phyloP scores from a whole-genome alignment of 2,329 filamentous ascomycete genomes.

The Penicillium palitans region DNA sequence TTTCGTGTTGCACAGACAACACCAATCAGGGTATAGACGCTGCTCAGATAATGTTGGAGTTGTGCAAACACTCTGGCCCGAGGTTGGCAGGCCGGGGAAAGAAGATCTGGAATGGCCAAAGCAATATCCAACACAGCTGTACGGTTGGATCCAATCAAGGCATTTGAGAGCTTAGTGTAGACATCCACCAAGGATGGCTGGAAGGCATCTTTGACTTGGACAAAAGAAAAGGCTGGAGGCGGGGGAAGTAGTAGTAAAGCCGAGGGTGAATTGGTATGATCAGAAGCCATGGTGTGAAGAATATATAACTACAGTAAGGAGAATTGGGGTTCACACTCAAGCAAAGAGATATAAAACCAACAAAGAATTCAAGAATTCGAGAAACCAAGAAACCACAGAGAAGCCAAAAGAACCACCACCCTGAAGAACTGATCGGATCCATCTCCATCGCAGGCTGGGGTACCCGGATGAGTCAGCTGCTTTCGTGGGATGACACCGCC shows the following conservation, averaged over 20 bases:
- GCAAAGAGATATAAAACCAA: neutral
- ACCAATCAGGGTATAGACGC: constrained; percentile 75
- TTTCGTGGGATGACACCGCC: constrained; percentile 5
- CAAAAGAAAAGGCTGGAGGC: constrained; percentile 55
- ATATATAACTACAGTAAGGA: constrained; percentile 2
- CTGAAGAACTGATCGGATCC: constrained; percentile 1
- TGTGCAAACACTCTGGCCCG: constrained; percentile 62
- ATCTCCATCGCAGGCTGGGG: constrained; percentile 6
- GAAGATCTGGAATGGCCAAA: constrained; percentile 63
- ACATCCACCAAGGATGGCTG: constrained; percentile 57
- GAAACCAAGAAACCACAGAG: neutral
- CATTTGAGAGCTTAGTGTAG: constrained; percentile 51
- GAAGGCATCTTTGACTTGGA: constrained; percentile 60
- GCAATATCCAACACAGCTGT: constrained; percentile 57
- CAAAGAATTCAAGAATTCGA: neutral
- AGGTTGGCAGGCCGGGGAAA: constrained; percentile 51
- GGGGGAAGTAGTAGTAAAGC: constrained; percentile 64
- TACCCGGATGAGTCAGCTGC: constrained; percentile 9
- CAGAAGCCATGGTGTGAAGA: constrained; percentile 26
- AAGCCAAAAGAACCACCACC: neutral
- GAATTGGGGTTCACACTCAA: neutral
- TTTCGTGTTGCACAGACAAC: constrained; percentile 65
- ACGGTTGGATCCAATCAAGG: constrained; percentile 32
- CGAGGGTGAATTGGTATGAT: constrained; percentile 26
- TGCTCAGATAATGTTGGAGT: constrained; percentile 73